Percentiles rank a stretch among this genome's conserved stretches.
Conservation (phyloP, 768 basidiomycete species). For the Kwoniella sp. region DNA sequence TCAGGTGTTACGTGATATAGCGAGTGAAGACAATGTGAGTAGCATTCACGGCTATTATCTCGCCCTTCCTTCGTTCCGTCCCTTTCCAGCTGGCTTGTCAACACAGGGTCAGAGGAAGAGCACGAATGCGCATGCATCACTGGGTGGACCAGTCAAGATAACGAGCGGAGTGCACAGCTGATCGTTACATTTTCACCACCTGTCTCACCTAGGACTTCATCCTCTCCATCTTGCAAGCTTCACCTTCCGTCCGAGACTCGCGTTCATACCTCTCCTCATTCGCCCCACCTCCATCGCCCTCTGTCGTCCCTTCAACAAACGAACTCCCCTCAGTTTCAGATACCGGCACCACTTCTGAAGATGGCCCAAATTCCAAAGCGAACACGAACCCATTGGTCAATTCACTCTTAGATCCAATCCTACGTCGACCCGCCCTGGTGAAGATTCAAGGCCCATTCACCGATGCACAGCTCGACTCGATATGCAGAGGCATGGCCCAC, state of each 20-base stretch:
- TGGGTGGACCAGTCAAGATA: too few relatives aligned
- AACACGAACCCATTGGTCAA: conserved; percentile 60
- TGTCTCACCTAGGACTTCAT: conserved; percentile 76
- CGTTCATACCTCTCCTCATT: conserved; percentile 90
- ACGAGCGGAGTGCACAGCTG: too few relatives aligned
- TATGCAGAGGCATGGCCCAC: conserved; percentile 89
- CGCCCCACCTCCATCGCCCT: conserved; percentile 64
- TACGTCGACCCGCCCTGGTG: conserved; percentile 85
- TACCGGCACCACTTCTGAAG: conserved; percentile 31
- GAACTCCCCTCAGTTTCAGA: conserved; percentile 37
- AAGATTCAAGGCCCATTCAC: conserved; percentile 96
- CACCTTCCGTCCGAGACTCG: conserved; percentile 87
- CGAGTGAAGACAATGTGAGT: conserved; percentile 21
- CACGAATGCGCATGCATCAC: too few relatives aligned
- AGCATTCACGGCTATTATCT: neutral
- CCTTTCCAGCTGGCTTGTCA: too few relatives aligned
- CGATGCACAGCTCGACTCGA: conserved; percentile 88
- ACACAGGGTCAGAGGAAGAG: too few relatives aligned
- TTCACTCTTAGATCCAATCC: conserved; percentile 69
- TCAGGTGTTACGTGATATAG: conserved; percentile 18
- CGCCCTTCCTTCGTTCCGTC: too few relatives aligned
- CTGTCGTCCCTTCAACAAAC: conserved; percentile 33
- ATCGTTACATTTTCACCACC: neutral
- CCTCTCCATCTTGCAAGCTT: conserved; percentile 86
- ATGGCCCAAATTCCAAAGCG: conserved; percentile 33